These are phyloP conservation scores for Annulohypoxylon bovei DNA, from an alignment of 495 filamentous ascomycete species.

Conservation along the genomic window DNA sequence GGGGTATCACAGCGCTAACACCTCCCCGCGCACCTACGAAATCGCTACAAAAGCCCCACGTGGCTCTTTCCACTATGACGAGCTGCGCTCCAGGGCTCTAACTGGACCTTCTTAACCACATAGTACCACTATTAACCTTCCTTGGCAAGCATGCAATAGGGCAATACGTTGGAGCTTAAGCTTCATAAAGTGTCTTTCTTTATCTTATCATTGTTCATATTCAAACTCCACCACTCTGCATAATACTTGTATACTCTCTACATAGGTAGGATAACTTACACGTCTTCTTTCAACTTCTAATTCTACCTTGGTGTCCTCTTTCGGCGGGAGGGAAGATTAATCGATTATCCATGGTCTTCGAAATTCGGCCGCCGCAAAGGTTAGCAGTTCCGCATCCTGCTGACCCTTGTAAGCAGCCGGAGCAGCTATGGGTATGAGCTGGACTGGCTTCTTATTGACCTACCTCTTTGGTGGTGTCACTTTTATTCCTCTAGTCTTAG, in stretches of 20 bases:
- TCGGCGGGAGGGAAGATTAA: not conserved
- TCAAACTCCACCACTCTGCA: constrained; percentile 15
- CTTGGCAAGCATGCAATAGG: not conserved
- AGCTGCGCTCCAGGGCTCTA: no score
- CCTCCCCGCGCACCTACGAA: constrained; percentile 20
- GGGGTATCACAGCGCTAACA: constrained; percentile 6
- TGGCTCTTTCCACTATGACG: constrained; percentile 37
- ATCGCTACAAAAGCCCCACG: constrained; percentile 36
- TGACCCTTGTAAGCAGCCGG: constrained; percentile 30
- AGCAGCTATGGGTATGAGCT: constrained; percentile 67
- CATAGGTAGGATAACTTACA: not conserved
- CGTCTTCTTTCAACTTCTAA: not conserved
- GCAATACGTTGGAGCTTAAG: constrained; percentile 12
- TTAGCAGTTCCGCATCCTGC: constrained; percentile 41
- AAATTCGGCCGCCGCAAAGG: constrained; percentile 36
- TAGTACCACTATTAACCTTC: constrained; percentile 21
- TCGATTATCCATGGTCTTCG: constrained; percentile 42
- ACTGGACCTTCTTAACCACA: not conserved
- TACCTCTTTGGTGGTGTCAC: constrained; percentile 93
- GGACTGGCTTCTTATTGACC: constrained; percentile 73
- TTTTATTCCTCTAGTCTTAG: constrained; percentile 80
- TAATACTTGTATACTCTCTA: not conserved
- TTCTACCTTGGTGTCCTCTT: not conserved
- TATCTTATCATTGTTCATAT: not conserved
- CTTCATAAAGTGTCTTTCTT: constrained; percentile 1